These are phyloP conservation scores for Herpetospermum pedunculosum DNA, from an alignment of 306 rosid species.

Conservation along the genomic window DNA sequence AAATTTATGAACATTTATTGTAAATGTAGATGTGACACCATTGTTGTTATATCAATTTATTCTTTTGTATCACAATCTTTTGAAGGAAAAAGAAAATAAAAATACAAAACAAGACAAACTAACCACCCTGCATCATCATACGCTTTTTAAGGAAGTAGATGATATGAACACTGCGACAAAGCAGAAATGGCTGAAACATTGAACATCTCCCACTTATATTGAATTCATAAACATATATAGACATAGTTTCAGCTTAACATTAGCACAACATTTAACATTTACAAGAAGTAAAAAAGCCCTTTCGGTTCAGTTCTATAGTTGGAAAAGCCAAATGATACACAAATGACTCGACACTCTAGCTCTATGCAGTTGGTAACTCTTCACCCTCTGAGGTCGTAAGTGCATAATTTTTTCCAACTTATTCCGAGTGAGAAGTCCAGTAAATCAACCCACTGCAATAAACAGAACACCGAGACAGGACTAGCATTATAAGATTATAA, in stretches of 20 bases:
- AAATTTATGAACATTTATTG: no score
- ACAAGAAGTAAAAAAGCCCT: background rate
- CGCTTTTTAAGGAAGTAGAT: background rate
- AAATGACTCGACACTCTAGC: slow-evolving; percentile 12
- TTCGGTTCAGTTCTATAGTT: slow-evolving; percentile 12
- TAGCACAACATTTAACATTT: background rate
- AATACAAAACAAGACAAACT: background rate
- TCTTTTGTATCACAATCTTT: background rate
- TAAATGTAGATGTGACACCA: no score
- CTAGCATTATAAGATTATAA: no score
- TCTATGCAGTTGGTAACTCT: slow-evolving; percentile 4
- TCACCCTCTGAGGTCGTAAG: slow-evolving; percentile 15
- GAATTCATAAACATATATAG: background rate
- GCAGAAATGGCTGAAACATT: background rate
- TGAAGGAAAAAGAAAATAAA: background rate
- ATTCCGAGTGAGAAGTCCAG: slow-evolving; percentile 94
- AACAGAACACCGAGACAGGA: no score
- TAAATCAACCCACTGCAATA: slow-evolving; percentile 73
- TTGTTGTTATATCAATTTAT: no score
- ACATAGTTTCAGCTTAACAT: background rate
- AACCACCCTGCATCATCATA: background rate
- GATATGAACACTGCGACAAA: background rate
- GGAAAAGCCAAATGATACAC: slow-evolving; percentile 9
- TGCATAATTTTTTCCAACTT: slow-evolving; percentile 18
- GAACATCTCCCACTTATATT: background rate